A percentile compares a stretch with the other conserved stretches of the same genome.
These are phyloP conservation scores for Paramecium tetraurelia DNA, from an alignment of 73 alveolate genomes.

Conservation along the genomic window DNA sequence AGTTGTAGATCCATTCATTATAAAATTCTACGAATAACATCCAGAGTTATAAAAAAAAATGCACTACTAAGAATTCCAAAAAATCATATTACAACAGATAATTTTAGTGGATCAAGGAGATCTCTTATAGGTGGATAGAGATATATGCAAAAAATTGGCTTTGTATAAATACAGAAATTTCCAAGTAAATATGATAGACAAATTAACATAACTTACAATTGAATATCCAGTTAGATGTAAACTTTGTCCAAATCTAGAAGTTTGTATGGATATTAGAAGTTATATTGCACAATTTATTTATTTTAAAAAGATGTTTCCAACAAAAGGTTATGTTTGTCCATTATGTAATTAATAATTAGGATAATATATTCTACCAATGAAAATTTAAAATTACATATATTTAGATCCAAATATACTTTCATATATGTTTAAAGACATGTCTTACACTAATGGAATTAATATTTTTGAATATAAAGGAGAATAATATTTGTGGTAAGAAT, in stretches of 20 bases:
- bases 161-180: background rate
- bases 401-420: background rate
- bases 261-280: background rate
- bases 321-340: background rate
- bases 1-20: background rate
- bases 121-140: background rate
- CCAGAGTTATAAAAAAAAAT: background rate
- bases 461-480: background rate
- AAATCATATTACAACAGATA: background rate
- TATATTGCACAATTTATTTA: background rate
- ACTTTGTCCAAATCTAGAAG: background rate
- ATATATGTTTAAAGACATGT: background rate
- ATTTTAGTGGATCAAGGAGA: background rate
- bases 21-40: background rate
- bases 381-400: background rate
- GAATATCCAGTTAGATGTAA: constrained; percentile 2
- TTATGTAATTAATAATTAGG: background rate
- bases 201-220: background rate
- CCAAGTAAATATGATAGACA: background rate
- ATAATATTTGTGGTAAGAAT: background rate
- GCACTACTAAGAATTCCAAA: background rate
- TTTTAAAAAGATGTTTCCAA: background rate
- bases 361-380: background rate
- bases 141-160: background rate
- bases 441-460: background rate